Base-by-base conservation (phyloP, 495 filamentous ascomycete genomes). In the Aspergillus leporis region DNA sequence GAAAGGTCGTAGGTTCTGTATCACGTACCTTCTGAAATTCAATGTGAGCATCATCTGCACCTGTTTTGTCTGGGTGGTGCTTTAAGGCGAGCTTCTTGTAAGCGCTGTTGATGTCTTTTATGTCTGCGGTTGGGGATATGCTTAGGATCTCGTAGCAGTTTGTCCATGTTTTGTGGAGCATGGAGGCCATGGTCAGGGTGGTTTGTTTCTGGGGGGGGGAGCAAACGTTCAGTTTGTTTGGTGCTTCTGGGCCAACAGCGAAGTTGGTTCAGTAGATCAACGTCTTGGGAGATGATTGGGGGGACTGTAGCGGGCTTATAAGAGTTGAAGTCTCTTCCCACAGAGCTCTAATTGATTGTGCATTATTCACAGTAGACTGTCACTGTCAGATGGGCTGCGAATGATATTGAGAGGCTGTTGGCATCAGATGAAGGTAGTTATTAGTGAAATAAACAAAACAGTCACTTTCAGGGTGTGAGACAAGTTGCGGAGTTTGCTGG, bases 61-160 rank as follows among this genome's bases (percentile, higher is more conserved):
- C 73, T 63, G 80, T 77, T 66, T 89, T 88, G 70, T 89, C 85
- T 0, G 86, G 86, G 59, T 88, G 86, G 62, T 69, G 72, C 56
- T 79, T 82, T 51, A 88, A 66, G 1, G 85, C 86, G 10, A 77
- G 66, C 49, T 63, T 74, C 53, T 74, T 79, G 63, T 79, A 80
- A 7, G 77, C 70, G 32, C 62, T 63, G 54, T 76, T 75, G 60
- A 82, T 81, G 2, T 77, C 74, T 19, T 69, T 69, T 13, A 67
- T 32, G 0, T 66, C 62, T n/a, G 79, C 75, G 46, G 69, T 45
- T 30, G 18, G 59, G 5, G 62, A 22, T 10, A 82, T 62, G 14
- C 69, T 71, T 12, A 83, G 70, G 28, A 72, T 61, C 3, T 66
- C 54, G 56, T 82, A 81, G 59, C 68, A 70, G 53, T 77, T 50